Evolutionary conservation across 176 grass and related monocot genomes (phyloP).

Genomic region (Puya raimondii): DNA sequence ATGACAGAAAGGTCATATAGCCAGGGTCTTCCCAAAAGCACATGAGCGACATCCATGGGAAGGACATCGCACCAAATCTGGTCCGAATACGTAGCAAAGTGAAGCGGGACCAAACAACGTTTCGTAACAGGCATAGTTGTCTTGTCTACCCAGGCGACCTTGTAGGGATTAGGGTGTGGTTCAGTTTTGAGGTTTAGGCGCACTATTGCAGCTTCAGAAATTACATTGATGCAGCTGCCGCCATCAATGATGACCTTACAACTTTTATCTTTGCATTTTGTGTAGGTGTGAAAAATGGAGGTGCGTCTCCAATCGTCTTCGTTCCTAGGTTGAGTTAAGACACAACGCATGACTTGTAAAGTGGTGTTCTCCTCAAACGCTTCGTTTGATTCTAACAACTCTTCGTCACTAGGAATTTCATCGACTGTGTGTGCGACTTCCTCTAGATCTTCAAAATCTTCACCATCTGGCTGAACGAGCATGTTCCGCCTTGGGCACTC

Average conservation of each 20-base stretch:
- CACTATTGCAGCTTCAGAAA: no score
- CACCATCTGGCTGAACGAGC: background rate
- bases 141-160: background rate
- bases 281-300: background rate
- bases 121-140: background rate
- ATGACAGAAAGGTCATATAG: background rate
- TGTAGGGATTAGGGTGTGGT: background rate
- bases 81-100: background rate
- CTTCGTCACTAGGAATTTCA: background rate
- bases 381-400: background rate
- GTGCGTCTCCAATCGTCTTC: background rate
- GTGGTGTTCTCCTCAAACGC: background rate
- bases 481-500: background rate
- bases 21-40: background rate
- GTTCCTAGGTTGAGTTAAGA: background rate
- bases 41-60: background rate
- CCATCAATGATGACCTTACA: background rate
- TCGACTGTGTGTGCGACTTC: background rate
- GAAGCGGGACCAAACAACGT: background rate
- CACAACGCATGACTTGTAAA: background rate
- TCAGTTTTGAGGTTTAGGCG: no score
- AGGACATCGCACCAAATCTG: background rate
- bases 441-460: background rate
- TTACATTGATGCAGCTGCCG: background rate
- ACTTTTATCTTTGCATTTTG: background rate